Percentiles rank a stretch among this genome's conserved stretches.
Evolutionary conservation across 2,329 filamentous ascomycete genomes (phyloP).

Genomic region (Delphinella strobiligena): DNA sequence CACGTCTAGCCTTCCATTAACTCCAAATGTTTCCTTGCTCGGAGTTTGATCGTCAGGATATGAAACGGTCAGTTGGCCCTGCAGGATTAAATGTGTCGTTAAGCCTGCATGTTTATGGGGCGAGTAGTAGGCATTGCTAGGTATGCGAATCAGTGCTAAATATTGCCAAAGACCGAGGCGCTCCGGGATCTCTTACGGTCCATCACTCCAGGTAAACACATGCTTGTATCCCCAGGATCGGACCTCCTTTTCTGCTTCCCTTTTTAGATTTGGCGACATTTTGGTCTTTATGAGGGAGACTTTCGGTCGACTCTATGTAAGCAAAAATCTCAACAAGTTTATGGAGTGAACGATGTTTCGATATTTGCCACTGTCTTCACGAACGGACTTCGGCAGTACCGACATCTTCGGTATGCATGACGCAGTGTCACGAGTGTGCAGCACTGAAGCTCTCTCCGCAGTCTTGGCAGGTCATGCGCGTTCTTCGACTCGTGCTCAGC

Average conservation of each 20-base stretch:
- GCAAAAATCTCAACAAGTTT: no score
- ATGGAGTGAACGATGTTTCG: no score
- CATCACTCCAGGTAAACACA: slow-evolving; percentile 63
- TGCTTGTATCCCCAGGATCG: slow-evolving; percentile 56
- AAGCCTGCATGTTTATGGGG: slow-evolving; percentile 53
- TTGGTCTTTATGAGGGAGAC: no score
- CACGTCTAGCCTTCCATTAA: slow-evolving; percentile 54
- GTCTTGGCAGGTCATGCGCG: no score
- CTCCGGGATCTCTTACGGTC: slow-evolving; percentile 47
- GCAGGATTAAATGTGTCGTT: slow-evolving; percentile 58
- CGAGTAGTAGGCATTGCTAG: slow-evolving; percentile 55
- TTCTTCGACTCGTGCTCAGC: no score
- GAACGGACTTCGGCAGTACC: no score
- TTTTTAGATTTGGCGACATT: slow-evolving; percentile 24
- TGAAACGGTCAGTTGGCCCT: slow-evolving; percentile 52
- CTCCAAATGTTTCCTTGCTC: slow-evolving; percentile 46
- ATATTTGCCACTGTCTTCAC: no score
- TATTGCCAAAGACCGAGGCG: background rate
- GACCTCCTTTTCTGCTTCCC: slow-evolving; percentile 48
- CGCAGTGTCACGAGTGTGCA: no score
- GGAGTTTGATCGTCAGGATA: slow-evolving; percentile 49
- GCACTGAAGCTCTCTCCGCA: no score
- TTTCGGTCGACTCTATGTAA: no score
- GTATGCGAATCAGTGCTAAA: no score
- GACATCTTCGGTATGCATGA: no score